Conservation (phyloP, 192 early-diverging fungal genomes). For the Backusella psychrophila region DNA sequence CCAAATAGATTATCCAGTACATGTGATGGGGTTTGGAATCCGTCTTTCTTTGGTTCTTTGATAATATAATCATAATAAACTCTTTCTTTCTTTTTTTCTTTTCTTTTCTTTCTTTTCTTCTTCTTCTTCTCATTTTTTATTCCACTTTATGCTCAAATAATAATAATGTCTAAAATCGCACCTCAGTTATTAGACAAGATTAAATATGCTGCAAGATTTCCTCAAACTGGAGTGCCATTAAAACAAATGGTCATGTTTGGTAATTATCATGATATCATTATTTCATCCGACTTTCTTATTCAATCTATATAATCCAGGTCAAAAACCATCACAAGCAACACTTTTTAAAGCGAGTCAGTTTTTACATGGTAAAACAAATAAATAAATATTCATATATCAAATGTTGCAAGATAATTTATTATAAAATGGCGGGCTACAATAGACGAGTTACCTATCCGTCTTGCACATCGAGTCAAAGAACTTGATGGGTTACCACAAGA, state of each 20-base stretch:
- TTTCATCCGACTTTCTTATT: neutral
- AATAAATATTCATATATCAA: too few species aligned
- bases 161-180: slow-evolving; percentile 42
- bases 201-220: slow-evolving; percentile 75
- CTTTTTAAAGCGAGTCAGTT: slow-evolving; percentile 77
- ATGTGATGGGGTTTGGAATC: neutral
- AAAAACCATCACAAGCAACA: slow-evolving; percentile 71
- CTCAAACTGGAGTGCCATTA: slow-evolving; percentile 93
- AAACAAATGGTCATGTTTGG: slow-evolving; percentile 94
- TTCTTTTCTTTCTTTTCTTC: neutral
- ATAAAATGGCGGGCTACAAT: neutral
- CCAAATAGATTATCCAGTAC: neutral
- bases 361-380: slow-evolving; percentile 45
- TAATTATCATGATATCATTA: neutral
- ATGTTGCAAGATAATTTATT: neutral
- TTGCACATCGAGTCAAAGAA: slow-evolving; percentile 94
- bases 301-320: slow-evolving; percentile 22
- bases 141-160: neutral
- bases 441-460: slow-evolving; percentile 90
- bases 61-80: neutral
- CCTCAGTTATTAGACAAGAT: slow-evolving; percentile 69
- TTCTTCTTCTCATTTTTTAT: neutral
- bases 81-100: neutral
- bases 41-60: neutral
- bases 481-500: slow-evolving; percentile 86